Base-by-base conservation (phyloP, 2,329 filamentous ascomycete species). In the Orbilia quercus region DNA sequence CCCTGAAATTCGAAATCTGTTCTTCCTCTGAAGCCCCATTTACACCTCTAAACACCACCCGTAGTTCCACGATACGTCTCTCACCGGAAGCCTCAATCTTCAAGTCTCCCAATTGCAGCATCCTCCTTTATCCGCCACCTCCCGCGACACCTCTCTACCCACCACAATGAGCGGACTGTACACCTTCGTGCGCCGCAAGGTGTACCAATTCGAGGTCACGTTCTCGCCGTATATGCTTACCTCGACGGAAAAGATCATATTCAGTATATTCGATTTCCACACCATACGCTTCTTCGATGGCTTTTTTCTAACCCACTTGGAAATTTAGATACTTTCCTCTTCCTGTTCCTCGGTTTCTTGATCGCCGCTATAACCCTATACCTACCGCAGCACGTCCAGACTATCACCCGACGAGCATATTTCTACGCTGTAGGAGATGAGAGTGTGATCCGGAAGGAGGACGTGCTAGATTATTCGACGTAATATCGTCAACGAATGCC, bases 201-300 rank as follows among this genome's bases (percentile, higher is more conserved):
- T 93, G 81, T 97, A 98, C 84, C 95, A 98, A 84, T 92, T 98
- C 80, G 95, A 99, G 83, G 94, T 98, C 81, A 97, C 94, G 11
- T 95, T 96, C 82, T 90, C 91, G 74, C 87, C 98, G 23, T 98
- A 99, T 85, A 98, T 99, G 91, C 90, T 97, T 78, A 97, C 93
- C 38, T 90, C 92, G 0, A 92, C 90, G 58, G 95, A 99, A 84
- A 96, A 96, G 82, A 94, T 96, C 82, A 89, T 96, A 78, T 96
- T 98, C 83, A 98, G 95, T 98, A 86, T 9, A 67, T 92, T 54
- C 31, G 2, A 28, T 58, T 36, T n/a, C 40, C 34, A 3, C n/a
- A 6, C n/a, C n/a, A n/a, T n/a, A n/a, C n/a, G 34, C 2, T 12
- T 34, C 12, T 47, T 55, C 42, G 38, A 38, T 20, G 22, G 42